These are phyloP conservation scores for Eimeria brunetti DNA, from an alignment of 169 alveolate species.

Conservation along the genomic window DNA sequence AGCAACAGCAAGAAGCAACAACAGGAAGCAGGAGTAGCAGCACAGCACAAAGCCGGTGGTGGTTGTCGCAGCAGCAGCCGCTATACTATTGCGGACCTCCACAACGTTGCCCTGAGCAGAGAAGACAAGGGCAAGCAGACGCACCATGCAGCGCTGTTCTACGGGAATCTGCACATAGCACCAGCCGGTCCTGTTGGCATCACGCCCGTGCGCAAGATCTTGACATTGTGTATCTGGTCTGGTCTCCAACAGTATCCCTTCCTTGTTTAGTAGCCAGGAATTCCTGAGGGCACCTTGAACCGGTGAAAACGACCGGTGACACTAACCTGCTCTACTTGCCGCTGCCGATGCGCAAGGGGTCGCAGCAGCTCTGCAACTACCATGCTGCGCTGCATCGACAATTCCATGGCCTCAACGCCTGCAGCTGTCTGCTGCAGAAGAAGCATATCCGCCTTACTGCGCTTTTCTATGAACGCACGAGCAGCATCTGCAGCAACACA, in stretches of 20 bases:
- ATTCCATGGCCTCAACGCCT: conserved; percentile 16
- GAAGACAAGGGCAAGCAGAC: neutral
- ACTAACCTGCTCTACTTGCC: conserved; percentile 43
- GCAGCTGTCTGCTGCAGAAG: conserved; percentile 19
- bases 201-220: neutral
- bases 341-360: conserved; percentile 65
- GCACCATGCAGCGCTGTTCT: neutral
- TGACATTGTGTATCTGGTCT: neutral
- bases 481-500: conserved; percentile 56
- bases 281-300: neutral
- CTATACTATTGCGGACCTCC: conserved; percentile 4
- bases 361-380: conserved; percentile 31
- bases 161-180: neutral
- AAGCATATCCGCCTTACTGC: conserved; percentile 32
- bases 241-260: neutral
- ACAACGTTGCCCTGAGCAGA: conserved; percentile 7
- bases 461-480: conserved; percentile 14
- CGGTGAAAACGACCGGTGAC: neutral
- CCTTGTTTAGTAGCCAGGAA: neutral
- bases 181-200: neutral
- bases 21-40: conserved; percentile 60
- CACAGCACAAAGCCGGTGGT: conserved; percentile 49
- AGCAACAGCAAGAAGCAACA: conserved; percentile 37
- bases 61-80: conserved; percentile 34
- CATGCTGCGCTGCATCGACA: conserved; percentile 53